A percentile compares a stretch with the other conserved stretches of the same genome.
These are phyloP conservation scores for Annulohypoxylon bovei DNA, from an alignment of 495 filamentous ascomycete genomes.

Conservation along the genomic window DNA sequence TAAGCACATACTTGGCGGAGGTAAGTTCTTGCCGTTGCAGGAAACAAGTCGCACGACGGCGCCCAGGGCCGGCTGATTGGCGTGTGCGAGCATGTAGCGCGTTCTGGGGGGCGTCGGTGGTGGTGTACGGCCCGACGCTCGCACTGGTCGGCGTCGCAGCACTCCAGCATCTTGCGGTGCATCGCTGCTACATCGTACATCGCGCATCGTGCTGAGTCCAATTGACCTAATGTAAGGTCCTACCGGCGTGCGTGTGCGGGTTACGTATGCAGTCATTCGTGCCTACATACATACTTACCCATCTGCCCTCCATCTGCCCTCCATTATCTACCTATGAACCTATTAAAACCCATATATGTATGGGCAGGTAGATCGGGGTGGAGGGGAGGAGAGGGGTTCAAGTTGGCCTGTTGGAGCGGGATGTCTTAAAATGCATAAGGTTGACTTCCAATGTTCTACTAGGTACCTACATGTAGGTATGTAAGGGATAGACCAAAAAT, in stretches of 20 bases:
- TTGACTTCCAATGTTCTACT: neutral
- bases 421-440: neutral
- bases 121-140: conserved; percentile 22
- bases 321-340: neutral
- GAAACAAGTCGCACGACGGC: conserved; percentile 30
- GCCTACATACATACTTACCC: neutral
- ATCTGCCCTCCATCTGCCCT: too few species aligned
- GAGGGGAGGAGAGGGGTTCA: too few species aligned
- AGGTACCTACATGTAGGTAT: neutral
- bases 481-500: conserved; percentile 16
- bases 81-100: too few species aligned
- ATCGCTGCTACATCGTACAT: conserved; percentile 25
- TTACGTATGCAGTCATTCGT: conserved; percentile 28
- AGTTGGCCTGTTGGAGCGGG: neutral
- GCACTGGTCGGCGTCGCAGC: conserved; percentile 19
- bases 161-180: neutral
- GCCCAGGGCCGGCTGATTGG: neutral
- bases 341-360: neutral
- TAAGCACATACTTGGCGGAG: too few species aligned
- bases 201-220: conserved; percentile 12
- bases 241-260: conserved; percentile 9
- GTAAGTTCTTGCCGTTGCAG: conserved; percentile 14
- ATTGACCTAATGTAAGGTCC: conserved; percentile 21
- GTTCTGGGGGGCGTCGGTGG: neutral
- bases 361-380: neutral